A percentile compares a stretch with the other conserved stretches of the same genome.
phyloP scores from a whole-genome alignment of 1,139 yeast species.

The Geotrichum reessii region DNA sequence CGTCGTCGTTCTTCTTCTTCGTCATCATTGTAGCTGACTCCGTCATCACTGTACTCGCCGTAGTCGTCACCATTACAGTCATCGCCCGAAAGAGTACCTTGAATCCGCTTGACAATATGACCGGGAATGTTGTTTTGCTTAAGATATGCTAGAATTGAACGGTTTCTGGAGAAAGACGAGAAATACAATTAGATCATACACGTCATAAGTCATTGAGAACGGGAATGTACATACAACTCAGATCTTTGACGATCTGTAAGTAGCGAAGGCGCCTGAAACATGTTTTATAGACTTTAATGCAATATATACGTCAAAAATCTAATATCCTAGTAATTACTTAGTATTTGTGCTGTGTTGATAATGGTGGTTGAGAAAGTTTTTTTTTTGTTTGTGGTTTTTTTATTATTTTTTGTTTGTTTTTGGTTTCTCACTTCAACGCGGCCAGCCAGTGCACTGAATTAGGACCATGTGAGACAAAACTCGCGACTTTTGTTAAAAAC shows the following conservation, averaged over 20 bases:
- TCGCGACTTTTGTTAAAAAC: not conserved
- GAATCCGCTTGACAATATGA: constrained; percentile 13
- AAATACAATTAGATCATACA: not conserved
- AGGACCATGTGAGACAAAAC: not conserved
- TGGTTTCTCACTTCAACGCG: not conserved
- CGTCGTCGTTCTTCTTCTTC: constrained; percentile 13
- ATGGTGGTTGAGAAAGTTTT: not conserved
- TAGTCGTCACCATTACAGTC: constrained; percentile 6
- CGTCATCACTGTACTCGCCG: constrained; percentile 9
- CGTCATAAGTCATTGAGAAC: not conserved
- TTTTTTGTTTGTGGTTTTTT: not conserved
- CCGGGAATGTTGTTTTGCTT: constrained; percentile 22
- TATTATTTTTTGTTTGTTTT: not conserved
- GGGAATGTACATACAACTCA: constrained; percentile 24
- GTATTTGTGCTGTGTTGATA: not conserved
- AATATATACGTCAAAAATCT: not conserved
- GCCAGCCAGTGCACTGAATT: not conserved
- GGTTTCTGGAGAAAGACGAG: constrained; percentile 21
- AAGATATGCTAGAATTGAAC: constrained; percentile 32
- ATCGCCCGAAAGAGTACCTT: constrained; percentile 9
- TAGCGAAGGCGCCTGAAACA: constrained; percentile 23
- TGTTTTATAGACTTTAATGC: not conserved
- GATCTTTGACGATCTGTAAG: constrained; percentile 27
- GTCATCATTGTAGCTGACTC: constrained; percentile 1
- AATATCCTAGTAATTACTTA: not conserved